Base-by-base conservation (phyloP, 305 asterid species). In the Coffea humblotiana region DNA sequence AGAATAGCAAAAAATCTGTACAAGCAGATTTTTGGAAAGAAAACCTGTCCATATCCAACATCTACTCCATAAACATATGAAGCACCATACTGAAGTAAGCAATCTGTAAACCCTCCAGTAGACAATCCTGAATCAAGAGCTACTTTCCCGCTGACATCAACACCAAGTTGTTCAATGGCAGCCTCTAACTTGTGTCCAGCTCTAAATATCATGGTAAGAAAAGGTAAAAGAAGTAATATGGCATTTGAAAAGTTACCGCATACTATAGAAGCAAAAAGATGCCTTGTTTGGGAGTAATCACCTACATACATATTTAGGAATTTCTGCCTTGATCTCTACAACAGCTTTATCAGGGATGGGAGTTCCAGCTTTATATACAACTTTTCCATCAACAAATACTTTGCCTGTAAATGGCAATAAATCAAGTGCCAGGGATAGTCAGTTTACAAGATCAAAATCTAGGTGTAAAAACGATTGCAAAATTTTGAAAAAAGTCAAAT, bases 241-340 rank as follows among this genome's bases (percentile, higher is more conserved):
- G 74, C 35, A 15, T 54, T 11, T 58, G 13, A 13, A 60, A n/a
- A 68, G 49, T 68, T 51, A 74, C 49, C 71, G 63, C 51, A 35
- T 14, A 15, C 12, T 27, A 23, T 45, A 49, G 69, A 27, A 25
- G 72, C 32, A 27, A 77, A 81, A 58, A 64, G 51, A 80, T 68
- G 69, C 79, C 77, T 82, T 51, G 27, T 66, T 80, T 79, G 78
- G 82, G 89, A 86, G 85, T 84, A 87, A 92, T 92, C 97, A 96
- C 99, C 98, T 96, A 91, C 99, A 96, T 88, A 96, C 99, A 80
- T 94, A 96, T 92, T 96, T 96, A 32, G 99, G 99, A 85, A 94
- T 82, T 87, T 94, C 97, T 77, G 99, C 99, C 85, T 86, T 90
- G 89, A 96, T 96, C 87, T 90, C 97, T 79, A 96, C 96, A 27